These are phyloP conservation scores for Eucalyptus cloeziana DNA, from an alignment of 345 rosid species.

Conservation along the genomic window DNA sequence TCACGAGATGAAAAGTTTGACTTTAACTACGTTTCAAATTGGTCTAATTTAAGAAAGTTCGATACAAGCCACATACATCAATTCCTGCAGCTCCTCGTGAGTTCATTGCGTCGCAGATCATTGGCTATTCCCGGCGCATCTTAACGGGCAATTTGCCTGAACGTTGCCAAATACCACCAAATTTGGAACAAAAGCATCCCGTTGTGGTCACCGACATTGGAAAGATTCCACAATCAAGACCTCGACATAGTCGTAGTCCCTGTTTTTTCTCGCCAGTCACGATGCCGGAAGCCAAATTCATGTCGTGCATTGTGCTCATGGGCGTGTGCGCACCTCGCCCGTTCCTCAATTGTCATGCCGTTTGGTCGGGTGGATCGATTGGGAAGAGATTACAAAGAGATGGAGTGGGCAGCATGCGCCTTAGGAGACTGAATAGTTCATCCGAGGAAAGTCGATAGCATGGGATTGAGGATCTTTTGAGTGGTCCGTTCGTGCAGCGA, in stretches of 20 bases:
- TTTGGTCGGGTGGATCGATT: neutral
- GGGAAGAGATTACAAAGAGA: neutral
- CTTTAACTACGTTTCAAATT: neutral
- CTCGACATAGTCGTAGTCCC: neutral
- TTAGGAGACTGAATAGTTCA: neutral
- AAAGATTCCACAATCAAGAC: neutral
- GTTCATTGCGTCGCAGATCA: neutral
- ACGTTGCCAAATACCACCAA: accelerated
- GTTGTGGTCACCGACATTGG: neutral
- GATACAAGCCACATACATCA: neutral
- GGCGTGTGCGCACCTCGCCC: neutral
- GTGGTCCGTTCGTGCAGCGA: neutral
- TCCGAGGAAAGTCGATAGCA: neutral
- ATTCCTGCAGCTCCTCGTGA: neutral
- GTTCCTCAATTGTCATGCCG: neutral
- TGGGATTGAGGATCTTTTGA: neutral
- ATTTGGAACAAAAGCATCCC: neutral
- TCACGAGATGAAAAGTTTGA: neutral
- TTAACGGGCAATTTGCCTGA: neutral
- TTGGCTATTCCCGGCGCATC: neutral
- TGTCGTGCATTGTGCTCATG: neutral
- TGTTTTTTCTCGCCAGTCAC: neutral
- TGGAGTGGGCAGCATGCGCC: neutral
- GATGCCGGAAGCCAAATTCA: neutral
- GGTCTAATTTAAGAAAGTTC: neutral